phyloP scores from a whole-genome alignment of 148 eudicot genomes.

The Heliosperma pusillum region DNA sequence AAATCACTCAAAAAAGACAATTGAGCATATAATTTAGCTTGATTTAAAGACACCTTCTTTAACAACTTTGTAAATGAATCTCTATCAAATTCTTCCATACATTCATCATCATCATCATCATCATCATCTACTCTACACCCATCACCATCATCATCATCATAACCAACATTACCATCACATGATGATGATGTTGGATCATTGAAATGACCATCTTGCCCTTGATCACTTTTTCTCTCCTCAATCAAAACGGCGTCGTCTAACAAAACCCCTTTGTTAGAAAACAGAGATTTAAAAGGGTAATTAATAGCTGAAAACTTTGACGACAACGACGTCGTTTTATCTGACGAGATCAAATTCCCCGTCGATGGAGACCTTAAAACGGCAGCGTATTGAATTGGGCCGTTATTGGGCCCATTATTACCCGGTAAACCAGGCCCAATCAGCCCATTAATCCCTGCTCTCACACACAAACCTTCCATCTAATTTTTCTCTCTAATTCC shows the following conservation, averaged over 20 bases:
- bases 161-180: too few species aligned
- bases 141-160: slow-evolving; percentile 18
- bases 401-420: slow-evolving; percentile 28
- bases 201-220: slow-evolving; percentile 27
- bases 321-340: slow-evolving; percentile 15
- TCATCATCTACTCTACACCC: slow-evolving; percentile 44
- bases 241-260: slow-evolving; percentile 57
- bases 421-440: slow-evolving; percentile 32
- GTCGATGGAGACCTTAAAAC: background rate
- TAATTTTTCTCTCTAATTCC: background rate
- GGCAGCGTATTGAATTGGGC: slow-evolving; percentile 23
- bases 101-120: slow-evolving; percentile 39
- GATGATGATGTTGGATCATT: too few species aligned
- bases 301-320: slow-evolving; percentile 54
- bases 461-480: slow-evolving; percentile 69
- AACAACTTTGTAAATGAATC: slow-evolving; percentile 73
- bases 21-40: slow-evolving; percentile 81
- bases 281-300: slow-evolving; percentile 60
- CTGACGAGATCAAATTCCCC: slow-evolving; percentile 28
- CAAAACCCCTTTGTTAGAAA: slow-evolving; percentile 34
- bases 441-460: slow-evolving; percentile 50
- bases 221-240: slow-evolving; percentile 35
- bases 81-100: slow-evolving; percentile 40
- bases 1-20: slow-evolving; percentile 76
- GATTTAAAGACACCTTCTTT: slow-evolving; percentile 65